phyloP scores from a whole-genome alignment of 2,329 filamentous ascomycete genomes.

The Didymellaceae sp. region DNA sequence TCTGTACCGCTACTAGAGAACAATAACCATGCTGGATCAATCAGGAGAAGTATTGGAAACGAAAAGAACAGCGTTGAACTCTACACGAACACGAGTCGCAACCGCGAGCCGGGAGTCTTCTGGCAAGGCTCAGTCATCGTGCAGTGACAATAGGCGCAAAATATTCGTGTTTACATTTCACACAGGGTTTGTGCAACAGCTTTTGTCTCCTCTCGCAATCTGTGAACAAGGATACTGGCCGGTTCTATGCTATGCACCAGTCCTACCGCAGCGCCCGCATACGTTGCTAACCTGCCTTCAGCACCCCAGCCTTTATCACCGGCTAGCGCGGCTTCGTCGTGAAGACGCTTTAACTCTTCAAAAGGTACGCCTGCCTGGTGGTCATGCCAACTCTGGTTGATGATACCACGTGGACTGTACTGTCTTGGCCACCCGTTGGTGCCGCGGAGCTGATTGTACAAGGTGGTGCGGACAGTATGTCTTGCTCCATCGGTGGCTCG shows the following conservation, averaged over 20 bases:
- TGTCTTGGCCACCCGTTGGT: conserved; percentile 63
- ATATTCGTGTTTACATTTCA: not conserved
- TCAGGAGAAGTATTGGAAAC: no score
- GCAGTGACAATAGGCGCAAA: no score
- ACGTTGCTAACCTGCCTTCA: conserved; percentile 62
- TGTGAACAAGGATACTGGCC: conserved; percentile 57
- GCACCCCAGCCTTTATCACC: conserved; percentile 60
- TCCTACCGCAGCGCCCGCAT: conserved; percentile 67
- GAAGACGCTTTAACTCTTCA: conserved; percentile 52
- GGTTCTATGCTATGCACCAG: conserved; percentile 58
- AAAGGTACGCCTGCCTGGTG: conserved; percentile 47
- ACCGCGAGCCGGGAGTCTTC: no score
- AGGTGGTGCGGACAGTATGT: conserved; percentile 53
- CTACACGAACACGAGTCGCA: no score
- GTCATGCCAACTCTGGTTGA: conserved; percentile 60
- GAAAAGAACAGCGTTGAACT: no score
- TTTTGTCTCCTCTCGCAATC: not conserved
- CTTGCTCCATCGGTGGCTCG: conserved; percentile 55
- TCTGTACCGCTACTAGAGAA: no score
- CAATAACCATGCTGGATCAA: no score
- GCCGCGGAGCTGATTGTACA: conserved; percentile 60
- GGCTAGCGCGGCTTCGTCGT: conserved; percentile 55
- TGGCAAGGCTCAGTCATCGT: no score
- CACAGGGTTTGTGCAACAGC: not conserved
- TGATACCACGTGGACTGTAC: conserved; percentile 62